Percentiles rank a stretch among this genome's conserved stretches.
phyloP scores from a whole-genome alignment of 768 basidiomycete species.

The Boletus rubescentipes region DNA sequence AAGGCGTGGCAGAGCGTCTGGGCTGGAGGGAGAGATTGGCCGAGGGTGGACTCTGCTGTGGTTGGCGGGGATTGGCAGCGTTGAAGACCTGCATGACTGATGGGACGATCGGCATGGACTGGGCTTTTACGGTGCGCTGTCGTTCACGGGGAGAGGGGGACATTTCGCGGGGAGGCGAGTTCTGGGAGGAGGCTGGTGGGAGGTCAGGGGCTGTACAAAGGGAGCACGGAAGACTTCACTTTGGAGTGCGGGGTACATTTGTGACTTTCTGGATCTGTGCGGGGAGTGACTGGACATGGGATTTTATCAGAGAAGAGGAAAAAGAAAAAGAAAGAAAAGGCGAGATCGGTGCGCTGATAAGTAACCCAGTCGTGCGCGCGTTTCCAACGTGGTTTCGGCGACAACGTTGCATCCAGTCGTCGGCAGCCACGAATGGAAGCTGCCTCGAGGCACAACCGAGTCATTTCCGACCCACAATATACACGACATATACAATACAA shows the following conservation, averaged over 20 bases:
- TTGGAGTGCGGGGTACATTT: conserved; percentile 46
- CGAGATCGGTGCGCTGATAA: conserved; percentile 35
- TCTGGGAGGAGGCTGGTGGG: conserved; percentile 25
- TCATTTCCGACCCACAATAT: conserved; percentile 8
- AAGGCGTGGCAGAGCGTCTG: conserved; percentile 33
- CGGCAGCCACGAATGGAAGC: conserved; percentile 52
- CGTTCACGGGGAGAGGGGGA: conserved; percentile 46
- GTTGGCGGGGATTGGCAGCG: conserved; percentile 38
- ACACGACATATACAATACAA: too few relatives aligned
- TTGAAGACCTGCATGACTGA: conserved; percentile 53
- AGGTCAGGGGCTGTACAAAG: conserved; percentile 1
- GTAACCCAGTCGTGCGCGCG: conserved; percentile 42
- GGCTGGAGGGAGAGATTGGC: conserved; percentile 35
- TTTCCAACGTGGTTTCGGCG: conserved; percentile 62
- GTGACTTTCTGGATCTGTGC: conserved; percentile 55
- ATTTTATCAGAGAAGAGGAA: conserved; percentile 10
- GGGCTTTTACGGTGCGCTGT: conserved; percentile 55
- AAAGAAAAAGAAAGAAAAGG: conserved; percentile 32
- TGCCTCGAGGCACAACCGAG: conserved; percentile 37
- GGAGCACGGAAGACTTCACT: conserved; percentile 38
- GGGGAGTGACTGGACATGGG: conserved; percentile 61
- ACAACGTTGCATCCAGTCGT: conserved; percentile 38
- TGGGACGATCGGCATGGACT: conserved; percentile 64
- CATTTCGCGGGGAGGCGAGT: conserved; percentile 39
- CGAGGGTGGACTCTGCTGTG: conserved; percentile 37